These are phyloP conservation scores for Boletus vermiculosoides DNA, from an alignment of 768 basidiomycete species.

Conservation along the genomic window DNA sequence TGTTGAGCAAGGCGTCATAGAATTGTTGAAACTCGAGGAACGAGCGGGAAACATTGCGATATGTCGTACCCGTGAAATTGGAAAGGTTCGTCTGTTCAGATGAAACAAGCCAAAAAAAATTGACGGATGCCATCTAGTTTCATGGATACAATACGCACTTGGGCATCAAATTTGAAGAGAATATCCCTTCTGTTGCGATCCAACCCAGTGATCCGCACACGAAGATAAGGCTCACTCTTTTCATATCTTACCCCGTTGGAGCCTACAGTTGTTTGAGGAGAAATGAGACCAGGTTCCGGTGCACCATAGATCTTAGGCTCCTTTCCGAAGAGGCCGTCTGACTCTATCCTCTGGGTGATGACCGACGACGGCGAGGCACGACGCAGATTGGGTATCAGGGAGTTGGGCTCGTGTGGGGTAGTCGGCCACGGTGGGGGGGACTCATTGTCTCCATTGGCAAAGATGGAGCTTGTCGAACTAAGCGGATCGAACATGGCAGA, in stretches of 20 bases:
- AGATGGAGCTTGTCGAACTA: constrained; percentile 50
- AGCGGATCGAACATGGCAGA: constrained; percentile 71
- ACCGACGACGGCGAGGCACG: constrained; percentile 53
- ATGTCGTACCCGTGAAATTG: constrained; percentile 84
- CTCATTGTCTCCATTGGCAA: constrained; percentile 48
- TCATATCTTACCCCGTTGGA: constrained; percentile 73
- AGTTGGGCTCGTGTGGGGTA: constrained; percentile 69
- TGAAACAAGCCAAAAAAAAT: constrained; percentile 1
- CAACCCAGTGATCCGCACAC: constrained; percentile 85
- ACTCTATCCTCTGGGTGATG: constrained; percentile 49
- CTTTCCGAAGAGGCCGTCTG: constrained; percentile 65
- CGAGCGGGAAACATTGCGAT: constrained; percentile 92
- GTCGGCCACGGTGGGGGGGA: constrained; percentile 73
- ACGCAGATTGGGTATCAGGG: constrained; percentile 69
- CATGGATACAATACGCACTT: constrained; percentile 49
- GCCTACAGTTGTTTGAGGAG: constrained; percentile 61
- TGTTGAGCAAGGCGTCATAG: constrained; percentile 84
- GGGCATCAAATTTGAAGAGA: constrained; percentile 90
- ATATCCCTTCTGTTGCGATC: constrained; percentile 96
- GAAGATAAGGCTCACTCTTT: constrained; percentile 78
- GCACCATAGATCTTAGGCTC: constrained; percentile 87
- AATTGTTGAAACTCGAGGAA: constrained; percentile 95
- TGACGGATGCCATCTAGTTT: not conserved
- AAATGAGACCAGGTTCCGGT: constrained; percentile 79
- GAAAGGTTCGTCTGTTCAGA: constrained; percentile 80